Percentiles rank a stretch among this genome's conserved stretches.
phyloP scores from a whole-genome alignment of 495 filamentous ascomycete species.

The Xylaria castorea region DNA sequence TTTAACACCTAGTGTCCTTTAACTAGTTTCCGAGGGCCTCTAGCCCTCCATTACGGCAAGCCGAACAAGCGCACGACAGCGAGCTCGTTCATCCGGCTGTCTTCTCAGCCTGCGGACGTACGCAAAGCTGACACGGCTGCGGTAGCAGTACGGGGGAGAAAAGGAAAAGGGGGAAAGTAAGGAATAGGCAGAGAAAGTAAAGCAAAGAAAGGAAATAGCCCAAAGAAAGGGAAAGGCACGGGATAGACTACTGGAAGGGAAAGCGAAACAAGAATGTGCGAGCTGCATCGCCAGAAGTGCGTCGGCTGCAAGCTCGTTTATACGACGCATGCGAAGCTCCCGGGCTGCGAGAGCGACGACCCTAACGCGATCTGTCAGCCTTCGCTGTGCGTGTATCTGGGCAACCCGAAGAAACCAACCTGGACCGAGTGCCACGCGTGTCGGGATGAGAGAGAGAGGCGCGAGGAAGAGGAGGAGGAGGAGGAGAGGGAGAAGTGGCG shows the following conservation, averaged over 20 bases:
- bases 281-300: constrained; percentile 35
- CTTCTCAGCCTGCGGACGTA: neutral
- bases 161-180: too few species aligned
- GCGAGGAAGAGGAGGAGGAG: constrained; percentile 20
- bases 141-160: neutral
- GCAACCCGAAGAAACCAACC: constrained; percentile 25
- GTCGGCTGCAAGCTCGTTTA: constrained; percentile 29
- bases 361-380: constrained; percentile 25
- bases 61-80: neutral
- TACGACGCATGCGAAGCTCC: constrained; percentile 30
- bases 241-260: neutral
- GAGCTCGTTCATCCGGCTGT: neutral
- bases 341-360: constrained; percentile 34
- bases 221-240: neutral
- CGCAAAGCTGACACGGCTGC: neutral
- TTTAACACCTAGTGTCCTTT: neutral
- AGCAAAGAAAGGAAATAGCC: neutral
- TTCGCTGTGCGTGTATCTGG: constrained; percentile 35
- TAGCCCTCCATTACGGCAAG: neutral
- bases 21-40: neutral
- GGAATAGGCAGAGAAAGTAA: neutral
- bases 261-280: constrained; percentile 30
- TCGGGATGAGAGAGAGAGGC: constrained; percentile 23
- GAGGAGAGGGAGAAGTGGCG: neutral
- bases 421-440: constrained; percentile 31